phyloP scores from a whole-genome alignment of 192 early-diverging fungal species.

The Linnemannia zychae region DNA sequence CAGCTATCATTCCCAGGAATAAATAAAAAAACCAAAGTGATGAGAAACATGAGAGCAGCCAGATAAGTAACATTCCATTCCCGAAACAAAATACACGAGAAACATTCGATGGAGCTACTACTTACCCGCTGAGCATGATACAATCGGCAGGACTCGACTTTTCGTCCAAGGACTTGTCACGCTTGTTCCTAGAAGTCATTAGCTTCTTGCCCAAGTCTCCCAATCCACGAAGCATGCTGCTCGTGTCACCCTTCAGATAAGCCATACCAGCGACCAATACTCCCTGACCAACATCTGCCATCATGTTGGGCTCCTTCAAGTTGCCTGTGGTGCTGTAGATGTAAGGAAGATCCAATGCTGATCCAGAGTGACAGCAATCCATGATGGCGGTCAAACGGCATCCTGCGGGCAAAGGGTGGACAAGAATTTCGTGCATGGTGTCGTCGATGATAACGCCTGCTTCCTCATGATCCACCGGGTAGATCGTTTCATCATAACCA shows the following conservation, averaged over 20 bases:
- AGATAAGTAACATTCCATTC: neutral
- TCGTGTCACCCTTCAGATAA: constrained; percentile 61
- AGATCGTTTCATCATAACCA: constrained; percentile 85
- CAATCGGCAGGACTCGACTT: constrained; percentile 76
- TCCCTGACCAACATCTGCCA: constrained; percentile 63
- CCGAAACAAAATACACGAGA: neutral
- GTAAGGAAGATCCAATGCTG: constrained; percentile 86
- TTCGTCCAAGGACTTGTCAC: constrained; percentile 8
- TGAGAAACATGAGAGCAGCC: neutral
- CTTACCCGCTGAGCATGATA: constrained; percentile 83
- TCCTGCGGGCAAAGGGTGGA: constrained; percentile 72
- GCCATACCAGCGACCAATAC: constrained; percentile 62
- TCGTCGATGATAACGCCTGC: constrained; percentile 82
- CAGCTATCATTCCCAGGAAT: constrained; percentile 57
- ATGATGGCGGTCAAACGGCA: constrained; percentile 86
- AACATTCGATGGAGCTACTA: constrained; percentile 1
- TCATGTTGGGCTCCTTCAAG: constrained; percentile 62
- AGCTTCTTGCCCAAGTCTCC: constrained; percentile 61
- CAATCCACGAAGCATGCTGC: constrained; percentile 54
- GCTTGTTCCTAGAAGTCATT: constrained; percentile 13
- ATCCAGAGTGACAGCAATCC: constrained; percentile 90
- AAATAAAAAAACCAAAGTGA: neutral
- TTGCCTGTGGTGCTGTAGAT: constrained; percentile 78
- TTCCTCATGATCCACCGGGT: constrained; percentile 67
- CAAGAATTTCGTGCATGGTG: constrained; percentile 81